Evolutionary conservation across 2,329 filamentous ascomycete genomes (phyloP), one percentile per base, ranked within the genome.

Genomic region (Paracamarosporium sp.): DNA sequence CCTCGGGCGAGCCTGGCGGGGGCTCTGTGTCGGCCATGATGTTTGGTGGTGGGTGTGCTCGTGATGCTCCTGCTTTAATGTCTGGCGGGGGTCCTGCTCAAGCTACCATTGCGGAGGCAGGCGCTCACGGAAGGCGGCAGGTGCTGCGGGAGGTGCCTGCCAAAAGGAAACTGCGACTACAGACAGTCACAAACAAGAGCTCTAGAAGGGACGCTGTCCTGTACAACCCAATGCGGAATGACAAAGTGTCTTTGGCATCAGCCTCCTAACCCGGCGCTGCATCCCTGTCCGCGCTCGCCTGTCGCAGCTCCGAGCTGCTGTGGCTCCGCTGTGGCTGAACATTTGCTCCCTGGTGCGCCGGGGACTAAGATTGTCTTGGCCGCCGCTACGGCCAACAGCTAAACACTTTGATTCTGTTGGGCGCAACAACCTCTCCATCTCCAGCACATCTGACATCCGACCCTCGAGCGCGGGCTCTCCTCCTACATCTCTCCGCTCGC

Each of bases 1-100:
- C 57, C 40, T 56, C 60, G 13, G 40, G 41, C 40, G 55, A 36
- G 33, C 50, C 56, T 46, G 64, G 66, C 41, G 62, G 57, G 35
- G 61, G 30, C 24, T 67, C 65, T 62, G 63, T 61, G 69, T 73
- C 72, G 69, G 75, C 72, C 75, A 77, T 77, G 60, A 66, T 69
- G 66, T 54, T 48, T 53, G 47, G 60, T 13, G 4, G 22, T 40
- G 44, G 45, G 59, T 44, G 41, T 60, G 54, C 57, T 58, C 53
- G 60, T 58, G 56, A 54, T 47, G 59, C 43, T 61, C 51, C 53
- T 60, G 58, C 61, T 57, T 63, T 68, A 57, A 62, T 44, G 41
- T 55, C 60, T 53, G 61, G 63, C 56, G 65, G 66, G 62, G 60
- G 56, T 45, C n/a, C 60, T 36, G 47, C 51, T 54, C 55, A 62